Percentiles rank a stretch among this genome's conserved stretches.
Evolutionary conservation across 1,139 yeast genomes (phyloP).

Genomic region (Taphrina wiesneri): DNA sequence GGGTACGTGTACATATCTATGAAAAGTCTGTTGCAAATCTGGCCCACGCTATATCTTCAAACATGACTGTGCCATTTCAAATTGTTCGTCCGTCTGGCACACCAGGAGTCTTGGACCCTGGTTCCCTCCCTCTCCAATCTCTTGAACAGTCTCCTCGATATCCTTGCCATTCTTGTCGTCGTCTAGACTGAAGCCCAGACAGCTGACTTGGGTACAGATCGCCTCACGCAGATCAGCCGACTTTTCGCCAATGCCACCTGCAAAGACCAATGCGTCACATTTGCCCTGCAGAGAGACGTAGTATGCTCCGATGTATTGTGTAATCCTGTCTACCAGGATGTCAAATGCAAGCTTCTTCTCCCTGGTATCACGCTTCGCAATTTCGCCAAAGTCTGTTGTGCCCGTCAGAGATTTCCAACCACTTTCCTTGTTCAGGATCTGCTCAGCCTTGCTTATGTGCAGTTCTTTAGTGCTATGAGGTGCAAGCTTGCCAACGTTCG

Average conservation of each 20-base stretch:
- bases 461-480: slow-evolving; percentile 37
- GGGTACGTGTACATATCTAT: too few species aligned
- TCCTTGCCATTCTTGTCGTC: slow-evolving; percentile 28
- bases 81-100: slow-evolving; percentile 40
- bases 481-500: slow-evolving; percentile 39
- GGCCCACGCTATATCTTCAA: not conserved
- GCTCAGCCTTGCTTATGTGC: slow-evolving; percentile 39
- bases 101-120: slow-evolving; percentile 35
- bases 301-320: slow-evolving; percentile 38
- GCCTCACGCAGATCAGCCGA: slow-evolving; percentile 36
- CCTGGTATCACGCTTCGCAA: slow-evolving; percentile 36
- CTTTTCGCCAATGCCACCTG: slow-evolving; percentile 41
- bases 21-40: too few species aligned
- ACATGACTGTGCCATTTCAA: slow-evolving; percentile 37
- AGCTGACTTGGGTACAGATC: slow-evolving; percentile 2
- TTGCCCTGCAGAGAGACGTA: slow-evolving; percentile 38
- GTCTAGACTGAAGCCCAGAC: slow-evolving; percentile 22
- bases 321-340: slow-evolving; percentile 39
- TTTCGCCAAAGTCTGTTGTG: slow-evolving; percentile 40
- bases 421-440: slow-evolving; percentile 38
- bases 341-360: slow-evolving; percentile 39
- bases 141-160: slow-evolving; percentile 30
- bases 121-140: slow-evolving; percentile 32
- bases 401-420: slow-evolving; percentile 40
- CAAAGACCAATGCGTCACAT: slow-evolving; percentile 40